Evolutionary conservation across 305 asterid genomes (phyloP).

Genomic region (Solanum hybrid): DNA sequence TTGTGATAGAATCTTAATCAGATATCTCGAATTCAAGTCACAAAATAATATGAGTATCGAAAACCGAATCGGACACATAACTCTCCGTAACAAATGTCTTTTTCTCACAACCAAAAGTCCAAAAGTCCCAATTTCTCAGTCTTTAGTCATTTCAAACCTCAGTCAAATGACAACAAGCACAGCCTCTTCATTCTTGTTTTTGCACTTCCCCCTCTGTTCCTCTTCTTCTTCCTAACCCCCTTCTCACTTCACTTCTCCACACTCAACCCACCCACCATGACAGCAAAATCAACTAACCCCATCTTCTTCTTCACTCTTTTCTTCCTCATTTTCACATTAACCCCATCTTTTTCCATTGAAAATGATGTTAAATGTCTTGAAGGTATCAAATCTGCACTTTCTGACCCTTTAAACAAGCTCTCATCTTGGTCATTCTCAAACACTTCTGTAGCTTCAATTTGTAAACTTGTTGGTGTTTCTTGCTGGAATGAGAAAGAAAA

Average conservation of each 20-base stretch:
- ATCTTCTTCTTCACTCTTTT: conserved; percentile 3
- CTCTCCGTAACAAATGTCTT: not conserved
- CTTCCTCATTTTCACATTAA: not conserved
- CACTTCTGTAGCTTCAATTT: conserved; percentile 37
- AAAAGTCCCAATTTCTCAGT: not conserved
- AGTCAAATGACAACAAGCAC: not conserved
- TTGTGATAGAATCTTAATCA: too few species aligned
- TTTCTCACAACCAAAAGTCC: not conserved
- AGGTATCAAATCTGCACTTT: conserved; percentile 29
- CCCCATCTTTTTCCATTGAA: conserved; percentile 14
- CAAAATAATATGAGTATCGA: too few species aligned
- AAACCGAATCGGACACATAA: not conserved
- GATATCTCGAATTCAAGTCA: too few species aligned
- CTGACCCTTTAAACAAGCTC: conserved; percentile 35
- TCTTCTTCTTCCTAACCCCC: not conserved
- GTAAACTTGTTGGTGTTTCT: conserved; percentile 51
- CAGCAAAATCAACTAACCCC: not conserved
- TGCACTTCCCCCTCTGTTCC: not conserved
- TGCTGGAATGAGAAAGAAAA: conserved; percentile 77
- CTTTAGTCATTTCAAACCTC: conserved; percentile 2
- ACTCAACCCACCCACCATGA: not conserved
- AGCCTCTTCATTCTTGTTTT: not conserved
- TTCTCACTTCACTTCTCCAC: not conserved
- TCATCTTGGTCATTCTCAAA: conserved; percentile 45
- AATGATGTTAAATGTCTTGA: conserved; percentile 51